Base-by-base conservation (phyloP, 108 stramenopile species). In the Skeletonema potamos region DNA sequence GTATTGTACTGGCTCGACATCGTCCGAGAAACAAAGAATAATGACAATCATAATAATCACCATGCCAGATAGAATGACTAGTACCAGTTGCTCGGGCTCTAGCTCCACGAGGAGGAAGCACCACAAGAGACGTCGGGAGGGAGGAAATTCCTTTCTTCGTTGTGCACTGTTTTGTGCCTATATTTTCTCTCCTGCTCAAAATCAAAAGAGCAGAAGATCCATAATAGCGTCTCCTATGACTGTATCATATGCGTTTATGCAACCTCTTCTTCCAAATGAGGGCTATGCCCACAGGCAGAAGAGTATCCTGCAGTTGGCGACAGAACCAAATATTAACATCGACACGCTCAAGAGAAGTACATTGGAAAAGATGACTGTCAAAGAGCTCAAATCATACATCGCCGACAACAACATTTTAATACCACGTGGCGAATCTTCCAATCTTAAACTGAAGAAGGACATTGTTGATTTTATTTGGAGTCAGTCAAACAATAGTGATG, bases 301-400 rank as follows among this genome's bases (percentile, higher is more conserved):
- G 22, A 24, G 6, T 22, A 51, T 51, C 18, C 5, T 51, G 48
- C 48, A 51, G 22, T 18, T 51, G 48, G 48, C 48, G 7, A 51
- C 48, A 9, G 22, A 51, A 22, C 48, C 64, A 46, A 64, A 46
- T 27, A 64, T 28, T n/a, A 37, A 63, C 43, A 64, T 6, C 36
- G 26, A 51, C 17, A 18, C 62, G 17, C 62, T 39, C 11, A 6
- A 43, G n/a, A 9, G 43, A 54, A 77, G 48, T 51, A 71, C 17
- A 30, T 60, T 89, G 13, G 66, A 89, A 18, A 76, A 81, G 30
- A 79, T 92, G 86, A 92, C 87, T 9, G 84, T 92, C 7, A 87
- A 84, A 43, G 84, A 92, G 22, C 76, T 92, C 24, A 76, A 73
- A 54, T 44, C 79, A 15, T 36, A 80, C 20, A 70, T 90, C 26